A percentile compares a stretch with the other conserved stretches of the same genome.
Conservation (phyloP, 148 eudicot species). For the Nepenthes gracilis region DNA sequence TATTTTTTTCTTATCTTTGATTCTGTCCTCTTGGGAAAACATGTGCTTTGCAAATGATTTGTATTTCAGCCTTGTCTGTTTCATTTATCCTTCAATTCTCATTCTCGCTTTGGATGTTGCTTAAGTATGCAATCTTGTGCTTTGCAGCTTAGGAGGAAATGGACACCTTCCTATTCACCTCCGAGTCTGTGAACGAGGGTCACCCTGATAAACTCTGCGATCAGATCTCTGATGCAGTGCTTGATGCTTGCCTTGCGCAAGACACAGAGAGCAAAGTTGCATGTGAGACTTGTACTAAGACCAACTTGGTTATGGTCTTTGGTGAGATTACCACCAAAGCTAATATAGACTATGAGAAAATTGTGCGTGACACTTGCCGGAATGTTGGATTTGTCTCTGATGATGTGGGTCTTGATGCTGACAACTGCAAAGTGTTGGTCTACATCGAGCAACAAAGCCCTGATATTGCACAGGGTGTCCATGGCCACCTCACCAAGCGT, state of each 20-base stretch:
- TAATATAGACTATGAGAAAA: conserved; percentile 25
- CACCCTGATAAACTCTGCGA: conserved; percentile 48
- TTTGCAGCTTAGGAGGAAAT: conserved; percentile 15
- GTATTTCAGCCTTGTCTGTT: background rate
- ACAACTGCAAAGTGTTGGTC: conserved; percentile 27
- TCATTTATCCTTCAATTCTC: background rate
- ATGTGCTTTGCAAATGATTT: too few species aligned
- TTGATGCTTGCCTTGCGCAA: conserved; percentile 37
- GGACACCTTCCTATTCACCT: conserved; percentile 37
- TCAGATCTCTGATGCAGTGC: conserved; percentile 43
- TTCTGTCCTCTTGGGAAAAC: too few species aligned
- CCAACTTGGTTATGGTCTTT: conserved; percentile 31
- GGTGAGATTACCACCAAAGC: conserved; percentile 34
- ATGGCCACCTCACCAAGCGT: conserved; percentile 29
- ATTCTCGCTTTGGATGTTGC: background rate
- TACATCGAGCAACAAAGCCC: conserved; percentile 43
- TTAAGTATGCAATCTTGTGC: background rate
- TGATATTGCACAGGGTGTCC: conserved; percentile 37
- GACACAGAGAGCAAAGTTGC: conserved; percentile 46
- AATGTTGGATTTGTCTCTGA: conserved; percentile 16
- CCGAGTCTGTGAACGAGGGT: conserved; percentile 46
- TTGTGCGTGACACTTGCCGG: conserved; percentile 18
- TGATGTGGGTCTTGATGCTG: conserved; percentile 31
- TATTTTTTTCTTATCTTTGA: too few species aligned
- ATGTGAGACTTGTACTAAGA: conserved; percentile 40